Evolutionary conservation across 352 stramenopile species (phyloP), one percentile per base, ranked within the genome.

Genomic region (Globisporangium canariense): DNA sequence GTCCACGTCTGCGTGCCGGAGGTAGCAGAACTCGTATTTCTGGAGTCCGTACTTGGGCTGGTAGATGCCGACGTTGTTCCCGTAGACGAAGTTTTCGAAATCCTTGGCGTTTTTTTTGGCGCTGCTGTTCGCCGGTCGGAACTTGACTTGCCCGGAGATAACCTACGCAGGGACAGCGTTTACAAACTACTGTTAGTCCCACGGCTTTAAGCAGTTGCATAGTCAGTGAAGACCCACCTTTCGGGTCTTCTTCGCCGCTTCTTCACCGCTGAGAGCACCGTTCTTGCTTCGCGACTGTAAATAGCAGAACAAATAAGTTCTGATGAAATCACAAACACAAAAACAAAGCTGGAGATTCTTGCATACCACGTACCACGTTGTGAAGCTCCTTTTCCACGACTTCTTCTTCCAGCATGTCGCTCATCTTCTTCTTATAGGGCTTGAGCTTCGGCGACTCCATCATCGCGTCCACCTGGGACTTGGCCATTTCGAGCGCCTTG

Each of bases 31-130:
- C 54, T 89, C 75, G 58, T 85, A 89, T 4, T 62, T 71, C 10
- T 86, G 77, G 20, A 89, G 65, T 6, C 79, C 79, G 54, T 85
- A 86, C 64, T 86, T 89, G 50, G 77, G 77, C 57, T 84, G 77
- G 41, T 85, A 86, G 30, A 89, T 89, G 7, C 79, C 77, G 1
- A 63, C 79, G 11, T 76, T 66, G 40, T 89, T 89, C 25, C 79
- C 77, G 43, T 82, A 83, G 3, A 83, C 45, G 25, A 84, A 86
- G 1, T 60, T 65, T 20, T 89, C 77, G 22, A 67, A 75, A 3
- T 57, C 40, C 4, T 52, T 49, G 16, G 75, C 45, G 3, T 69
- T 47, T 11, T 79, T 57, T 0, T 63, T 18, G 0, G 77, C 64
- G 22, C 34, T 70, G 30, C 69, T 84, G 43, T 86, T 88, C 1